phyloP scores from a whole-genome alignment of 2,329 filamentous ascomycete genomes.

The Xylariaceae sp. region DNA sequence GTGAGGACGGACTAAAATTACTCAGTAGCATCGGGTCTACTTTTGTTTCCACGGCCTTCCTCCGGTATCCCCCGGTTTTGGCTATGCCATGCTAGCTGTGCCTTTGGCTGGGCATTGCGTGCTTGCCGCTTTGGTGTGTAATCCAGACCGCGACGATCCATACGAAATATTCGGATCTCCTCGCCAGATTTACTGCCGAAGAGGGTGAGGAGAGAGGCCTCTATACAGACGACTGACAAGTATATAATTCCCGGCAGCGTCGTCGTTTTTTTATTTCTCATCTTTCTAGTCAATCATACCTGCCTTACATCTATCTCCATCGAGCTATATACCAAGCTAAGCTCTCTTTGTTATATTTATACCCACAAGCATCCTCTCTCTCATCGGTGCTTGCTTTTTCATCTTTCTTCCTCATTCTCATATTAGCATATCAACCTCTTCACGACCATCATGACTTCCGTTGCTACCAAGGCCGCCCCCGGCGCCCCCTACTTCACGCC shows the following conservation, averaged over 20 bases:
- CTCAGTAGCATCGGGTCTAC: not conserved
- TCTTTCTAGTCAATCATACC: too few relatives aligned
- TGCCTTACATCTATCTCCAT: too few relatives aligned
- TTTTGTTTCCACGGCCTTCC: not conserved
- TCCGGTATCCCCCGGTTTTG: not conserved
- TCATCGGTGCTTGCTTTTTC: too few relatives aligned
- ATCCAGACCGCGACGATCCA: not conserved
- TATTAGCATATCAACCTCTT: too few relatives aligned
- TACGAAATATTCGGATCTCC: not conserved
- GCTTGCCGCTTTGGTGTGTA: not conserved
- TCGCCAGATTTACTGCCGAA: not conserved
- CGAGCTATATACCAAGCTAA: too few relatives aligned
- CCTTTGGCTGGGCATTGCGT: not conserved
- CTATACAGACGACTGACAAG: too few relatives aligned
- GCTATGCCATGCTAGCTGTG: not conserved
- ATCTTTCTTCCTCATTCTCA: too few relatives aligned
- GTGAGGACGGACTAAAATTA: not conserved
- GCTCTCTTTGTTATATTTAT: too few relatives aligned
- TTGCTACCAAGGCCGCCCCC: conserved; percentile 36
- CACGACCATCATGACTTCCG: conserved; percentile 22
- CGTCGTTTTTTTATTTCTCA: too few relatives aligned
- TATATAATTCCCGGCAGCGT: too few relatives aligned
- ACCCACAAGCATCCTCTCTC: too few relatives aligned
- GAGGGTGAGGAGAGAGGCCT: too few relatives aligned
- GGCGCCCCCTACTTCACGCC: conserved; percentile 51